These are phyloP conservation scores for Pichia deserticola DNA, from an alignment of 805 yeast genomes.

Conservation along the genomic window DNA sequence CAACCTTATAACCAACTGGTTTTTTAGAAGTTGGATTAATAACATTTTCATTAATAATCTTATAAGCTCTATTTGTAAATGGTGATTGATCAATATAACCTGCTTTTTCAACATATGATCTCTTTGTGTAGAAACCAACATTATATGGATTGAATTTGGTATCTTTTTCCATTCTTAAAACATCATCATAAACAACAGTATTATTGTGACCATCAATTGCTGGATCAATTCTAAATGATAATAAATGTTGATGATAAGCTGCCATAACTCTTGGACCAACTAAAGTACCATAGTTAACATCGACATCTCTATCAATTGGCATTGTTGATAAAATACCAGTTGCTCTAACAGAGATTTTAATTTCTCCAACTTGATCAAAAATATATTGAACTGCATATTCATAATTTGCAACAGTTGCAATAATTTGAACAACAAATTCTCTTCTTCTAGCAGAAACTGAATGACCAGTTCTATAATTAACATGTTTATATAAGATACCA, in stretches of 20 bases:
- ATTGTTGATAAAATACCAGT: slow-evolving; percentile 82
- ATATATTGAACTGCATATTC: slow-evolving; percentile 69
- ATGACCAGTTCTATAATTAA: slow-evolving; percentile 64
- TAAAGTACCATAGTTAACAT: slow-evolving; percentile 58
- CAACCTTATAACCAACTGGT: slow-evolving; percentile 72
- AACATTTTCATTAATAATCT: slow-evolving; percentile 65
- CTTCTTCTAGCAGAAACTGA: slow-evolving; percentile 74
- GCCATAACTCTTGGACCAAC: slow-evolving; percentile 80
- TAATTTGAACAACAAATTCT: slow-evolving; percentile 71
- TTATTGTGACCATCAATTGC: slow-evolving; percentile 77
- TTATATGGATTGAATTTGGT: slow-evolving; percentile 54
- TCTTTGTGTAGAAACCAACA: slow-evolving; percentile 59
- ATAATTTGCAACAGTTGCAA: slow-evolving; percentile 80
- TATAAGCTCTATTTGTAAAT: slow-evolving; percentile 64
- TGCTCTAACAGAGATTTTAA: slow-evolving; percentile 73
- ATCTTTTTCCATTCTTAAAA: slow-evolving; percentile 50
- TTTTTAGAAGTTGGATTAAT: slow-evolving; percentile 62
- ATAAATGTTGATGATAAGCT: slow-evolving; percentile 76
- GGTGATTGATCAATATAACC: slow-evolving; percentile 70
- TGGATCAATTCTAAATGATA: slow-evolving; percentile 74
- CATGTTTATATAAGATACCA: slow-evolving; percentile 71
- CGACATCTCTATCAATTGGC: slow-evolving; percentile 65
- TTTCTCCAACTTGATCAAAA: slow-evolving; percentile 72
- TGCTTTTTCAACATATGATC: slow-evolving; percentile 61
- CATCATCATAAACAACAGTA: slow-evolving; percentile 66